phyloP scores from a whole-genome alignment of 441 rosid species.

The Jatropha podagrica region DNA sequence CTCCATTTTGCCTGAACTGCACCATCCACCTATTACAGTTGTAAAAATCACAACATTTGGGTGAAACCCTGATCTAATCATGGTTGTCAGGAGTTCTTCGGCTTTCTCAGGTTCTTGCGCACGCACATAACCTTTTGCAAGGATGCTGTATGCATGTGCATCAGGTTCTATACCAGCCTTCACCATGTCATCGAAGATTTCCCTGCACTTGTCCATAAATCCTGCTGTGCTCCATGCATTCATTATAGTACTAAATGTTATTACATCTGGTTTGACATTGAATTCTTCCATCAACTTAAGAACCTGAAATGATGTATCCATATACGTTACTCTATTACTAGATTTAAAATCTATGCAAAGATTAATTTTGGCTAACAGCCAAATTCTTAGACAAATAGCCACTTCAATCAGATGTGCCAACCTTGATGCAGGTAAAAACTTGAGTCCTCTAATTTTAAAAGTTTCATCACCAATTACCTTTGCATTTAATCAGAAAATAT shows the following conservation, averaged over 20 bases:
- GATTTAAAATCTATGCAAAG: not conserved
- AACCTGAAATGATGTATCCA: constrained; percentile 38
- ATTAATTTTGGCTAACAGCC: not conserved
- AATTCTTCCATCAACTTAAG: constrained; percentile 67
- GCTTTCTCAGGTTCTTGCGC: constrained; percentile 64
- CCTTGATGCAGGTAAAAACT: not conserved
- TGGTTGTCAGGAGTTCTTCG: constrained; percentile 49
- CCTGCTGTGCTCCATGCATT: constrained; percentile 89
- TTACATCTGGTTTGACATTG: constrained; percentile 66
- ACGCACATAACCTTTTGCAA: constrained; percentile 72
- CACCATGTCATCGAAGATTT: constrained; percentile 70
- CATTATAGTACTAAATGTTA: constrained; percentile 83
- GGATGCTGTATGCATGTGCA: constrained; percentile 61
- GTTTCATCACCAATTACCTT: not conserved
- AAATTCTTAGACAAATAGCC: not conserved
- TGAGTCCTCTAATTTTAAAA: not conserved
- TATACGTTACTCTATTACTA: not conserved
- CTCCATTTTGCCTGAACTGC: constrained; percentile 57
- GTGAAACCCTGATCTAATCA: constrained; percentile 37
- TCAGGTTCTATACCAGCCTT: constrained; percentile 68
- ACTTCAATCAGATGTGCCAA: not conserved
- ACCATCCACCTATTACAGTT: constrained; percentile 69
- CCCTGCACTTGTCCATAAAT: constrained; percentile 68
- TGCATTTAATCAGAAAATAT: not conserved
- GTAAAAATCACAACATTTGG: constrained; percentile 77